Conservation (phyloP, 805 yeast species). For the Yamadazyma phyllophila region DNA sequence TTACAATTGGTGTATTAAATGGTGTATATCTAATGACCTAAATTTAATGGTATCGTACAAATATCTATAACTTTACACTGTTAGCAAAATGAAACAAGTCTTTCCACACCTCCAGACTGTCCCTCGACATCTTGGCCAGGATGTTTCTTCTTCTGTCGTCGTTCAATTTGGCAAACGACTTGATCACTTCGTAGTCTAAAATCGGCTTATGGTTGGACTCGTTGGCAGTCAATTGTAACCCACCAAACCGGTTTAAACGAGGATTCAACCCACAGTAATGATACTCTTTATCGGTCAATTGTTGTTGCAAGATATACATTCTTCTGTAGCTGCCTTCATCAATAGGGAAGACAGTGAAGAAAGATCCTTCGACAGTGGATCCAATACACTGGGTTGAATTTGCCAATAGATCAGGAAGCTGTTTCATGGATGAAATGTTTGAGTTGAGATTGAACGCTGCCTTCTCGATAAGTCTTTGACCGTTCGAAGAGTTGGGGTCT, state of each 20-base stretch:
- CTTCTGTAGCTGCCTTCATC: slow-evolving; percentile 75
- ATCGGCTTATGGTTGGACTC: slow-evolving; percentile 55
- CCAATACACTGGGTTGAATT: slow-evolving; percentile 62
- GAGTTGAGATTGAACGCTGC: slow-evolving; percentile 71
- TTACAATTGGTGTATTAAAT: too few relatives aligned
- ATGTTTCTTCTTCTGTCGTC: slow-evolving; percentile 55
- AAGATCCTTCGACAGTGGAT: slow-evolving; percentile 74
- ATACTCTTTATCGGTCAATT: slow-evolving; percentile 70
- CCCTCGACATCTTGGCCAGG: slow-evolving; percentile 55
- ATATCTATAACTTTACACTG: slow-evolving; percentile 21
- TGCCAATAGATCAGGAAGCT: slow-evolving; percentile 39
- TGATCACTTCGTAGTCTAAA: slow-evolving; percentile 60
- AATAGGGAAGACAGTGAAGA: slow-evolving; percentile 71
- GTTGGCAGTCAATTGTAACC: slow-evolving; percentile 32
- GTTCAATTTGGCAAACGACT: slow-evolving; percentile 51
- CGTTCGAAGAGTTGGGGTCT: slow-evolving; percentile 77
- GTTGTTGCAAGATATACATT: slow-evolving; percentile 83
- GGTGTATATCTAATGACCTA: too few relatives aligned
- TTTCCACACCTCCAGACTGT: slow-evolving; percentile 62
- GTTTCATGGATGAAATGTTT: slow-evolving; percentile 51
- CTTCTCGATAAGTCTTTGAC: slow-evolving; percentile 68
- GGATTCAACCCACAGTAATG: slow-evolving; percentile 84
- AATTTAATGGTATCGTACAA: too few relatives aligned
- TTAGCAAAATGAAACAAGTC: slow-evolving; percentile 61
- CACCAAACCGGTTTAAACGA: slow-evolving; percentile 55